A percentile compares a stretch with the other conserved stretches of the same genome.
These are phyloP conservation scores for Penicillium verhagenii DNA, from an alignment of 495 filamentous ascomycete species.

Conservation along the genomic window DNA sequence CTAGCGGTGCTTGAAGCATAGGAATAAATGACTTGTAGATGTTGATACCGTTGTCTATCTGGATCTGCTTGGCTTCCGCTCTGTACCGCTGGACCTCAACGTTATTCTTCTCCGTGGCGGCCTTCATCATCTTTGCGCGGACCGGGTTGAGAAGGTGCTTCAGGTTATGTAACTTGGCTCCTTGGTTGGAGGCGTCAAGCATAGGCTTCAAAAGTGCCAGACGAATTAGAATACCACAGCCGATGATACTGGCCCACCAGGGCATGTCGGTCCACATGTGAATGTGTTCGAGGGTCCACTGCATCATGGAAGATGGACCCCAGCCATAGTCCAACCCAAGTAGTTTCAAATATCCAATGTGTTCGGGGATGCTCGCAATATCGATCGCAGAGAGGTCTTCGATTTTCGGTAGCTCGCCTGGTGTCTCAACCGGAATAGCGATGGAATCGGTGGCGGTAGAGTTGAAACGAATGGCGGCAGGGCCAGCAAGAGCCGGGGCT, in stretches of 20 bases:
- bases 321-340: slow-evolving; percentile 84
- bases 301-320: slow-evolving; percentile 66
- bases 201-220: slow-evolving; percentile 62
- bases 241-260: slow-evolving; percentile 76
- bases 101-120: slow-evolving; percentile 37
- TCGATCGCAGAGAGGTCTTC: slow-evolving; percentile 35
- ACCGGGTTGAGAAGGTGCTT: slow-evolving; percentile 40
- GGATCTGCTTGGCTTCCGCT: slow-evolving; percentile 47
- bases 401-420: slow-evolving; percentile 8
- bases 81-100: slow-evolving; percentile 38
- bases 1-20: slow-evolving; percentile 65
- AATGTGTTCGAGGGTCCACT: slow-evolving; percentile 77
- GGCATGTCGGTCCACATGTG: slow-evolving; percentile 71
- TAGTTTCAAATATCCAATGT: slow-evolving; percentile 77
- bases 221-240: slow-evolving; percentile 63
- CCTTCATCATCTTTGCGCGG: slow-evolving; percentile 42
- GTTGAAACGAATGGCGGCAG: slow-evolving; percentile 43
- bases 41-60: slow-evolving; percentile 53
- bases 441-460: slow-evolving; percentile 36
- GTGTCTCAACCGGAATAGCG: background rate
- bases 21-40: slow-evolving; percentile 54
- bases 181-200: slow-evolving; percentile 56
- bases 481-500: slow-evolving; percentile 18
- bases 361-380: slow-evolving; percentile 57
- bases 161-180: slow-evolving; percentile 47